Conservation (phyloP, 768 basidiomycete species). For the Lactifluus hygrophoroides region DNA sequence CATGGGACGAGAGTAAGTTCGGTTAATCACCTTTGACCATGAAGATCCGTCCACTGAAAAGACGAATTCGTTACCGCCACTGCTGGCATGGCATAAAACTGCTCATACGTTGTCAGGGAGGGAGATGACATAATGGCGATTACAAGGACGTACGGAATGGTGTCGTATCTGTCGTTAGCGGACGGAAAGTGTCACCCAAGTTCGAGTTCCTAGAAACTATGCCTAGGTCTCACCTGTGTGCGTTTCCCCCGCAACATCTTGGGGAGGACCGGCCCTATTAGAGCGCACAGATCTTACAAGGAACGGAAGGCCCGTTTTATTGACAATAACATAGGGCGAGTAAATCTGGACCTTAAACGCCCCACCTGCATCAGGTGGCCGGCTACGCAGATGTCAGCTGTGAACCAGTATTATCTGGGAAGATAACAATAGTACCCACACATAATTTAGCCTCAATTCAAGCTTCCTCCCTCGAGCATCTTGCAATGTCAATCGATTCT, state of each 20-base stretch:
- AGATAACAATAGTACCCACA: conserved; percentile 42
- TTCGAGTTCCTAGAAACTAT: not conserved
- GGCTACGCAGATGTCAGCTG: conserved; percentile 31
- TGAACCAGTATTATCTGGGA: not conserved
- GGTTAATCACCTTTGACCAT: conserved; percentile 72
- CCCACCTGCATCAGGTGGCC: conserved; percentile 83
- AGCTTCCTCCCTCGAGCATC: conserved; percentile 72
- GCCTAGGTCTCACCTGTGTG: conserved; percentile 40
- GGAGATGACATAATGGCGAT: not conserved
- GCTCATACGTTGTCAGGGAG: not conserved
- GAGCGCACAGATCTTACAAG: conserved; percentile 55
- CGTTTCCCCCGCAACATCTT: conserved; percentile 80
- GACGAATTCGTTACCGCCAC: conserved; percentile 74
- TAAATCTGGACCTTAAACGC: conserved; percentile 96
- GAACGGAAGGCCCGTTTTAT: conserved; percentile 88
- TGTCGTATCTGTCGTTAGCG: conserved; percentile 34
- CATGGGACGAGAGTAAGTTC: not conserved
- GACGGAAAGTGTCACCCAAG: not conserved
- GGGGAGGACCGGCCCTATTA: conserved; percentile 50
- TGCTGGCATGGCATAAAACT: conserved; percentile 84
- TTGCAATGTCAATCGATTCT: conserved; percentile 58
- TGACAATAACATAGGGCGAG: conserved; percentile 80
- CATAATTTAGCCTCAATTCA: conserved; percentile 78
- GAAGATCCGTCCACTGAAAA: conserved; percentile 73
- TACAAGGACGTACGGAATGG: conserved; percentile 70